Evolutionary conservation across 1,139 yeast species (phyloP), one percentile per base, ranked within the genome.

Genomic region (Maudiozyma humilis): DNA sequence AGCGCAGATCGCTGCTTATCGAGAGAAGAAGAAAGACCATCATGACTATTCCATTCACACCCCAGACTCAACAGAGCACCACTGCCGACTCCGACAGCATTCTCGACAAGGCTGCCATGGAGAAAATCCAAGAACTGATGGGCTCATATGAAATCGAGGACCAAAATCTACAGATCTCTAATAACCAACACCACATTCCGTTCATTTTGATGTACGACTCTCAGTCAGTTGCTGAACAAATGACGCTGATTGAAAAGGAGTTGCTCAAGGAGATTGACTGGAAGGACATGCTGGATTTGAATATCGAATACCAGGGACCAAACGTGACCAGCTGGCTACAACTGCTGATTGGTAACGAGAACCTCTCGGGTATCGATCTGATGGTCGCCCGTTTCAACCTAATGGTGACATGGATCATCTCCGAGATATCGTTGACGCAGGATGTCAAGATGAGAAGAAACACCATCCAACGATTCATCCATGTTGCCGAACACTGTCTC

Each of bases 291-390:
- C 73, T 89, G 44, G 93, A 87, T 54, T 67, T 85, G 51, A 74
- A 78, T 46, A 84, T 95, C 88, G 76, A 76, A 50, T 75, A 76
- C 47, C 77, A 78, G 36, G 66, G 84, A 38, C 73, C 73, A 1
- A 82, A 89, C 0, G 81, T 81, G n/a, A 81, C 79, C 51, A 83
- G 93, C 57, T 91, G 98, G 98, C 67, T 88, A 25, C 84, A 81
- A 53, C 72, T 86, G 32, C 68, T 89, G 41, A 76, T 82, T 1
- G 77, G 79, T 52, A 79, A 79, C 44, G 75, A 74, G 47, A 63
- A 65, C 17, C 68, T 78, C 46, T 75, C 79, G 29, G 96, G 96
- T 0, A 80, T 87, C 27, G 87, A 86, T 54, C 66, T 89, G 43
- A 91, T 87, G n/a, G 81, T 88, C 43, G 75, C 94, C 0, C 71